A percentile compares a stretch with the other conserved stretches of the same genome.
Conservation (phyloP, 192 early-diverging fungal genomes). For the Backusella tarrabulga region DNA sequence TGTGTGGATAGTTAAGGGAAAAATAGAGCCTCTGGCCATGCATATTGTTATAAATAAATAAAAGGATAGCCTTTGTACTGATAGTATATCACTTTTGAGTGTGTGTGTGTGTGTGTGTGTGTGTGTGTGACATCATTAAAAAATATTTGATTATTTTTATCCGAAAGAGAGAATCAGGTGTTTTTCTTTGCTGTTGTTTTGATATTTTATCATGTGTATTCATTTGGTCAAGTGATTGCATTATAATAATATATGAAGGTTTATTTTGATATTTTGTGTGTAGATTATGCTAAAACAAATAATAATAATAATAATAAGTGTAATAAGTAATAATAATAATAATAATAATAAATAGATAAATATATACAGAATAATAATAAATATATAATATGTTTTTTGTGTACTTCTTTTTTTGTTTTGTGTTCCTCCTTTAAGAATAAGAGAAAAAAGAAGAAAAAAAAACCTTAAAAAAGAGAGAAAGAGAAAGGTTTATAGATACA, state of each 20-base stretch:
- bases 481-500: neutral
- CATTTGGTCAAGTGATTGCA: neutral
- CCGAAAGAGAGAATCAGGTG: neutral
- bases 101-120: too few relatives aligned
- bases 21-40: neutral
- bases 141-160: too few relatives aligned
- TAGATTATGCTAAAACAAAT: conserved; percentile 7
- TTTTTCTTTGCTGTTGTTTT: neutral
- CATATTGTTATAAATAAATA: neutral
- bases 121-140: too few relatives aligned
- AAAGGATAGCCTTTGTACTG: neutral
- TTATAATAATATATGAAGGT: neutral
- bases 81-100: neutral
- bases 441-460: too few relatives aligned
- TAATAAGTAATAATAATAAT: neutral
- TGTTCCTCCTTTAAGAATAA: neutral
- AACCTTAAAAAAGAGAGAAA: neutral
- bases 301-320: neutral
- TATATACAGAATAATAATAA: conserved; percentile 2
- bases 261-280: neutral
- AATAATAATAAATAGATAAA: neutral
- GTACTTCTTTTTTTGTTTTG: neutral
- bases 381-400: neutral
- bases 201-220: neutral
- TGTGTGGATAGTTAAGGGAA: neutral